Evolutionary conservation across 192 early-diverging fungal species (phyloP).

Genomic region (Obelidium mucronatum): DNA sequence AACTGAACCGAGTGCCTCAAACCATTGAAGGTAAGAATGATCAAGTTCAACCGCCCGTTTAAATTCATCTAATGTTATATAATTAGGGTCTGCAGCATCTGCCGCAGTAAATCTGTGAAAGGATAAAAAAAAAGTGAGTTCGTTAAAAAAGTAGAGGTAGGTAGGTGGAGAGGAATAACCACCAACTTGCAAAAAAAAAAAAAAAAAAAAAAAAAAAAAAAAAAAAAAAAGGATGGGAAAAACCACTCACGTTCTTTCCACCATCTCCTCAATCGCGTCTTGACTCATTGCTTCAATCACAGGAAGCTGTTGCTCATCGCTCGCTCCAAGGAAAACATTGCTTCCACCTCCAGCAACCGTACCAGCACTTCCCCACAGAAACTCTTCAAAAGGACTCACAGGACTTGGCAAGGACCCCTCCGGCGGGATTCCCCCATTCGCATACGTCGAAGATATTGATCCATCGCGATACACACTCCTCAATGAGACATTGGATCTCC

Average conservation of each 20-base stretch:
- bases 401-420: neutral
- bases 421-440: neutral
- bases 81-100: slow-evolving; percentile 60
- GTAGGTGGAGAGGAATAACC: too few species aligned
- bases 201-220: neutral
- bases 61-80: slow-evolving; percentile 84
- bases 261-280: slow-evolving; percentile 94
- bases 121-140: slow-evolving; percentile 40
- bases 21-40: slow-evolving; percentile 83
- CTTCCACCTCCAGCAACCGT: neutral
- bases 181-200: slow-evolving; percentile 52
- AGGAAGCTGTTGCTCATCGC: slow-evolving; percentile 74
- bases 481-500: slow-evolving; percentile 29
- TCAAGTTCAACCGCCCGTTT: slow-evolving; percentile 78
- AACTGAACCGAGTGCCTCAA: slow-evolving; percentile 88
- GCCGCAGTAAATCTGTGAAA: slow-evolving; percentile 62
- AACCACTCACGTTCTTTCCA: slow-evolving; percentile 74
- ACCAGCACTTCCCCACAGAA: neutral
- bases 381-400: slow-evolving; percentile 33
- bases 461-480: slow-evolving; percentile 28
- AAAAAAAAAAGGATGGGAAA: neutral
- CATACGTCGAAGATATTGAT: neutral
- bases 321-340: neutral
- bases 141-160: neutral
- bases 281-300: slow-evolving; percentile 93